A percentile compares a stretch with the other conserved stretches of the same genome.
Conservation (phyloP, 495 filamentous ascomycete species). For the Aspergillus nanangensis region DNA sequence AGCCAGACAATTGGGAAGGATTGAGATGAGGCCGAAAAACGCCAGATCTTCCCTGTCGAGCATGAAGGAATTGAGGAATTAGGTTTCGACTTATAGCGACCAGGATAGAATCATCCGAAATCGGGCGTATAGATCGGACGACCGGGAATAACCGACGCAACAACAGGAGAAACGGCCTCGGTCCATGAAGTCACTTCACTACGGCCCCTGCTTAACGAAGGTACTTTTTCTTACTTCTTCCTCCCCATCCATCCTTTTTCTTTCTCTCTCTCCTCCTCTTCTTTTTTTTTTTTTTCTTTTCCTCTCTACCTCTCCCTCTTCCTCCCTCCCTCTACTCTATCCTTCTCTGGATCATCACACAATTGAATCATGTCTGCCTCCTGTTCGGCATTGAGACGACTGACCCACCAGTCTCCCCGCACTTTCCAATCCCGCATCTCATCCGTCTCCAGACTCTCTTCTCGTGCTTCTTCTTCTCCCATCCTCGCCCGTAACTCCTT, state of each 20-base stretch:
- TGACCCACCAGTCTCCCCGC: constrained; percentile 48
- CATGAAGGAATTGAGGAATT: no score
- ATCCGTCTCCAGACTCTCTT: constrained; percentile 31
- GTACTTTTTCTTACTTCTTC: constrained; percentile 1
- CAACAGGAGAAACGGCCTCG: constrained; percentile 17
- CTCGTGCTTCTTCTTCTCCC: constrained; percentile 19
- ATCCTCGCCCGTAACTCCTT: constrained; percentile 13
- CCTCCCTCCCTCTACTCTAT: constrained; percentile 13
- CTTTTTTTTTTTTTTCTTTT: constrained; percentile 3
- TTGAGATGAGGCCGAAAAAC: no score
- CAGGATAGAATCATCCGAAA: constrained; percentile 1
- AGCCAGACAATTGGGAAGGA: no score
- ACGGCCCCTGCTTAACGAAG: constrained; percentile 8
- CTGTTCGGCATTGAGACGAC: constrained; percentile 37
- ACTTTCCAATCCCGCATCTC: constrained; percentile 39
- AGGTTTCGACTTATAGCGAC: no score
- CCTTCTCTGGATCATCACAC: not conserved
- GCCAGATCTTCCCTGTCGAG: no score
- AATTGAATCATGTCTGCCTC: constrained; percentile 24
- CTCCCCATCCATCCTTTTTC: constrained; percentile 5
- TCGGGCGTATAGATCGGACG: not conserved
- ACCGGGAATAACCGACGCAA: constrained; percentile 16
- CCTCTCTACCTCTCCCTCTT: constrained; percentile 11
- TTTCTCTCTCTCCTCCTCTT: constrained; percentile 3
- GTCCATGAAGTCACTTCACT: constrained; percentile 7